Evolutionary conservation across 2,329 filamentous ascomycete species (phyloP), one percentile per base, ranked within the genome.

Genomic region (Rutstroemia sp.): DNA sequence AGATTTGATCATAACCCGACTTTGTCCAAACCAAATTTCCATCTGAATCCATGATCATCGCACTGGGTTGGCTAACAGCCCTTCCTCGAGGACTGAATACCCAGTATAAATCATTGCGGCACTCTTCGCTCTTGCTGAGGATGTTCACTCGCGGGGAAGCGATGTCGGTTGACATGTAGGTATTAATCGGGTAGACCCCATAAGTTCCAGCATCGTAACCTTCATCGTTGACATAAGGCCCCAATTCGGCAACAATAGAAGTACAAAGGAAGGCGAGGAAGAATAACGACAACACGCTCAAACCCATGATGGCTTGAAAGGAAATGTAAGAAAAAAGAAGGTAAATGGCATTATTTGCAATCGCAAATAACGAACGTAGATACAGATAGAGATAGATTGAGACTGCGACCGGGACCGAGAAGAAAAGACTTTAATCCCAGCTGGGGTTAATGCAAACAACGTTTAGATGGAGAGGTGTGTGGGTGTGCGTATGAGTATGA

Each of bases 1-100:
- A 77, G 5, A 74, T 71, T 49, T 74, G 68, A 10, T 64, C 62
- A 45, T 70, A 70, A 39, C 66, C 61, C 3, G 56, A 42, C 30
- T 66, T 69, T 48, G 72, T 75, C 76, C 76, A 79, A 7, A 78
- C 70, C 19, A 78, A 62, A 56, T 74, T 69, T 5, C 75, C 75
- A 2, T 71, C 63, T 12, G 68, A 64, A 62, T 77, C 75, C 27
- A 77, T 61, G 12, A 79, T 74, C 58, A 74, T 73, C 1, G 75
- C 74, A 3, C 74, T 72, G 1, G 71, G 66, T 6, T 69, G 62
- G 10, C 61, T 63, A 4, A 74, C 65, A 12, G 59, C 61, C 8
- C 42, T 64, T 4, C 73, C 73, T 19, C 67, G 66, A 0, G 74
- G 73, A 42, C 73, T 69, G 12, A 78, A 61, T 19, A 78, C 69